Evolutionary conservation across 2,329 filamentous ascomycete genomes (phyloP).

Genomic region (Phoma sp.): DNA sequence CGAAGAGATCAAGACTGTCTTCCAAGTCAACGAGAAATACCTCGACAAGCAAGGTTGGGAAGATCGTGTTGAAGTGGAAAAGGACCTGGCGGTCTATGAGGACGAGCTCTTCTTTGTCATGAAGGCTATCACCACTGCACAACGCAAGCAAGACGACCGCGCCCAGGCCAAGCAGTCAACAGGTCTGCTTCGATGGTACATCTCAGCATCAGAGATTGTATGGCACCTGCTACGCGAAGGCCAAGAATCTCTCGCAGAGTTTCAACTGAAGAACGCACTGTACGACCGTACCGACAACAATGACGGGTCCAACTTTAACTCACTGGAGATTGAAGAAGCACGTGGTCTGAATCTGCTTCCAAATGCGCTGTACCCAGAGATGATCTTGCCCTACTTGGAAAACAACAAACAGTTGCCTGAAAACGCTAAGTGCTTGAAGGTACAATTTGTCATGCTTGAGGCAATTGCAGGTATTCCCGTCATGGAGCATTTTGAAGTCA

Average conservation of each 20-base stretch:
- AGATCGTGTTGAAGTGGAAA: constrained; percentile 86
- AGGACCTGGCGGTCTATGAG: constrained; percentile 86
- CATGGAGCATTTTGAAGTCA: constrained; percentile 95
- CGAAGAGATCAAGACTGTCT: constrained; percentile 95
- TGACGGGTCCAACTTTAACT: constrained; percentile 94
- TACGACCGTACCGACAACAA: constrained; percentile 97
- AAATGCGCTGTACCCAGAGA: constrained; percentile 92
- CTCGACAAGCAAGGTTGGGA: constrained; percentile 91
- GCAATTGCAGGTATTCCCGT: constrained; percentile 97
- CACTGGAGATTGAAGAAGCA: constrained; percentile 86
- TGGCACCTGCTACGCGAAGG: constrained; percentile 94
- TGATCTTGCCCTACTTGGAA: constrained; percentile 89
- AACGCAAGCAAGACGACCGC: constrained; percentile 79
- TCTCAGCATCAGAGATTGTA: constrained; percentile 92
- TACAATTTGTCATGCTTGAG: constrained; percentile 98
- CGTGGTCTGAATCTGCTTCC: constrained; percentile 88
- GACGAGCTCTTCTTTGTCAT: constrained; percentile 99
- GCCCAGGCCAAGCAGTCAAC: constrained; percentile 70
- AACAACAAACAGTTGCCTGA: constrained; percentile 61
- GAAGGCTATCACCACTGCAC: constrained; percentile 98
- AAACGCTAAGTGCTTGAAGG: constrained; percentile 83
- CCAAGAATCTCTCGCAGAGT: constrained; percentile 86
- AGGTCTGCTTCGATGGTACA: constrained; percentile 87
- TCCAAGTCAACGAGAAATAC: constrained; percentile 88
- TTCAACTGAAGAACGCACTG: constrained; percentile 88